Conservation (phyloP, 345 rosid species). For the Gossypium ekmanianum region DNA sequence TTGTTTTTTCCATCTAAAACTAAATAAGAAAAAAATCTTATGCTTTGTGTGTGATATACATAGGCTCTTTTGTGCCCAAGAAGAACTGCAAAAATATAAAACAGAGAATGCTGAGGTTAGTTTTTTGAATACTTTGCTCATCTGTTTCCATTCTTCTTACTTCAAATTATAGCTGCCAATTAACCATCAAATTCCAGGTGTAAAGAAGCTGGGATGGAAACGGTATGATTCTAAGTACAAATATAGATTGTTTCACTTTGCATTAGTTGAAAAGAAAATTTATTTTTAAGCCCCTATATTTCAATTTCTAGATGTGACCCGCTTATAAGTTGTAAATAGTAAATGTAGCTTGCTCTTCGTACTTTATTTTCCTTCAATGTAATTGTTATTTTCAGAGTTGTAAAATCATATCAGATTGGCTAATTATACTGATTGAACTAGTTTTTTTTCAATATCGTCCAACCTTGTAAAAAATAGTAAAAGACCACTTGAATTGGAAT, state of each 20-base stretch:
- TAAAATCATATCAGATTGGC: too few species aligned
- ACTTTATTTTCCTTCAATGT: too few species aligned
- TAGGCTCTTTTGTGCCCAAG: constrained; percentile 78
- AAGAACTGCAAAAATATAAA: constrained; percentile 78
- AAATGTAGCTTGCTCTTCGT: background rate
- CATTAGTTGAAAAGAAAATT: background rate
- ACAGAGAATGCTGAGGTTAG: constrained; percentile 63
- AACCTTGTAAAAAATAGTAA: too few species aligned
- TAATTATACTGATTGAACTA: background rate
- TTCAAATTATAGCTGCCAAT: background rate
- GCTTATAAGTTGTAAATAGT: background rate
- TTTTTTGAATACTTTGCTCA: constrained; percentile 1
- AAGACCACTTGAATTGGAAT: too few species aligned
- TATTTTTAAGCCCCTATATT: background rate
- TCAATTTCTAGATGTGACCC: too few species aligned
- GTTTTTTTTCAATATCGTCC: too few species aligned
- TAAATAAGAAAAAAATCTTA: background rate
- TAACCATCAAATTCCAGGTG: background rate
- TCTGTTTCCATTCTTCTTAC: background rate
- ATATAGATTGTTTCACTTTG: background rate
- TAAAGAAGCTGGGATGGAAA: background rate
- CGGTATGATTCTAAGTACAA: background rate
- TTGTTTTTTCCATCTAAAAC: background rate
- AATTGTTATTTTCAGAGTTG: too few species aligned
- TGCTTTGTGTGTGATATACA: constrained; percentile 12